Conservation (phyloP, 306 rosid genomes). For the Quercus berberidifolia region DNA sequence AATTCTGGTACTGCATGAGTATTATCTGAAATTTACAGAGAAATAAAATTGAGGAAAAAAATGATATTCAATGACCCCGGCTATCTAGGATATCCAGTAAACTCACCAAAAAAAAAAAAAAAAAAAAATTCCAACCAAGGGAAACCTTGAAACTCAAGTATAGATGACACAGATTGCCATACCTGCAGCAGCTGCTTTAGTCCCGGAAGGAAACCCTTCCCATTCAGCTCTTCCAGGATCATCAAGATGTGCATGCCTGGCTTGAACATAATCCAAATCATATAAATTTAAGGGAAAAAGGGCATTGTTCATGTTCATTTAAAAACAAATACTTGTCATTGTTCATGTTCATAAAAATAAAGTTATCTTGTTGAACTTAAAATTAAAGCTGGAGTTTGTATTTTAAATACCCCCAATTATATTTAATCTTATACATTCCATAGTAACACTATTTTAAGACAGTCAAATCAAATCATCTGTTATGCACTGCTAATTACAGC, state of each 20-base stretch:
- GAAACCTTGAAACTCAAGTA: background rate
- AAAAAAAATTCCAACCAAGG: background rate
- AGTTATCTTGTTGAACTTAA: background rate
- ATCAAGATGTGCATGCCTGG: constrained; percentile 90
- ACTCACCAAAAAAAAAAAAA: background rate
- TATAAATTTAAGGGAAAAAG: background rate
- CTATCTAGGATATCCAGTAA: background rate
- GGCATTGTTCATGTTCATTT: too few relatives aligned
- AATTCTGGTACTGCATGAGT: background rate
- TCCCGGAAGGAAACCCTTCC: constrained; percentile 95
- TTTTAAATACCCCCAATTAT: background rate
- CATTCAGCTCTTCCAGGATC: constrained; percentile 94
- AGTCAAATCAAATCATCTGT: background rate
- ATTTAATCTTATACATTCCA: background rate
- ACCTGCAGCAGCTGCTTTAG: constrained; percentile 99
- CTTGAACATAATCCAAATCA: constrained; percentile 4
- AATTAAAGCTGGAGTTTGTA: too few relatives aligned
- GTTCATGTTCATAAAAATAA: background rate
- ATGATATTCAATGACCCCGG: background rate
- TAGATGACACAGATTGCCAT: constrained; percentile 14
- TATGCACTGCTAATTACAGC: background rate
- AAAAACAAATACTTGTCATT: background rate
- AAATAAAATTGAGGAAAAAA: background rate
- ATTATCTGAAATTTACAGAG: background rate
- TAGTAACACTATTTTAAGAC: background rate